phyloP scores from a whole-genome alignment of 768 basidiomycete species.

The Dictyophora rubrovolvata region DNA sequence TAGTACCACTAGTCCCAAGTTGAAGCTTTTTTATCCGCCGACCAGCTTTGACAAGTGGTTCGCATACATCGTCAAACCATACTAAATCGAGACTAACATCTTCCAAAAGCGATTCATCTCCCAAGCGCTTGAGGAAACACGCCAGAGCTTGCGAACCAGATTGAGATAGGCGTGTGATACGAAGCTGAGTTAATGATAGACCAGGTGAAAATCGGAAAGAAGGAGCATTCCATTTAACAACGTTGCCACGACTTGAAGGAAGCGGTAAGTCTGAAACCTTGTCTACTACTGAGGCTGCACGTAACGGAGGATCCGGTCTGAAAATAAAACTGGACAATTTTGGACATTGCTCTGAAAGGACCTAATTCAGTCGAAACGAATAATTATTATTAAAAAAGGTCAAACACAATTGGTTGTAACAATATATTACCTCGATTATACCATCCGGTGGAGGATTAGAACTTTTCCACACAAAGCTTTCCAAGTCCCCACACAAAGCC shows the following conservation, averaged over 20 bases:
- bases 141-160: slow-evolving; percentile 23
- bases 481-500: slow-evolving; percentile 15
- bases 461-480: slow-evolving; percentile 25
- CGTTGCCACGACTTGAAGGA: slow-evolving; percentile 4
- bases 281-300: background rate
- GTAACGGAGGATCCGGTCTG: slow-evolving; percentile 13
- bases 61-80: slow-evolving; percentile 31
- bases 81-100: slow-evolving; percentile 25
- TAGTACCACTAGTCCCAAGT: slow-evolving; percentile 28
- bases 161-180: slow-evolving; percentile 26
- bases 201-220: slow-evolving; percentile 24
- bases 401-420: background rate
- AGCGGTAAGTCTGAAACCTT: background rate
- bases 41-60: slow-evolving; percentile 24
- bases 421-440: slow-evolving; percentile 24
- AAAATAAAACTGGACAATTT: slow-evolving; percentile 18
- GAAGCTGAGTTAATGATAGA: slow-evolving; percentile 21
- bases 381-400: slow-evolving; percentile 3
- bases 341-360: slow-evolving; percentile 17
- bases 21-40: slow-evolving; percentile 21
- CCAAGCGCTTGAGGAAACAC: slow-evolving; percentile 17
- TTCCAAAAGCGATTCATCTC: slow-evolving; percentile 24
- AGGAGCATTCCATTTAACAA: slow-evolving; percentile 27
- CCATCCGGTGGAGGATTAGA: slow-evolving; percentile 28
- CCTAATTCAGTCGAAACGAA: slow-evolving; percentile 9